Base-by-base conservation (phyloP, 208 protist genomes). In the Leptomonas pyrrhocoris region DNA sequence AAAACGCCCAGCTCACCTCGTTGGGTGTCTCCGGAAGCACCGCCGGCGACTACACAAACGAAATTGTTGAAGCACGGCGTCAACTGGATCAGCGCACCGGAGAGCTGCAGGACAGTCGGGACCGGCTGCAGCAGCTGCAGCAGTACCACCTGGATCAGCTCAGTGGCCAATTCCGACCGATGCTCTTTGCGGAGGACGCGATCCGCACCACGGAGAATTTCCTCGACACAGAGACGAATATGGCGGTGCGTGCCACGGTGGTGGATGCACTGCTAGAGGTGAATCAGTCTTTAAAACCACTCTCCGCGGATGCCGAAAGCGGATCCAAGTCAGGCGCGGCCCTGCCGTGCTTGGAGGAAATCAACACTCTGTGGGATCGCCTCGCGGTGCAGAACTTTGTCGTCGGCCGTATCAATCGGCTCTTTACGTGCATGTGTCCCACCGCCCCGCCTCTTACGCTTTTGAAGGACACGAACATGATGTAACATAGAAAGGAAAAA, bases 321-420 rank as follows among this genome's bases (percentile, higher is more conserved):
- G 21, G 21, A 0, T 8, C 67, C 1, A 48, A 38, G 36, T 23
- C 62, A 4, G 62, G 60, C 0, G 57, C 31, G 9, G 40, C 30
- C 13, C 49, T 85, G 43, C 73, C 77, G 18, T 81, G 54, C 21
- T 56, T 91, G 19, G 59, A 81, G 38, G 40, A 46, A 30, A 56
- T 86, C 28, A 61, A 27, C 34, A 66, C 77, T 48, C 42, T 83
- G 46, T 62, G 74, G 62, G 84, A 92, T 34, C 68, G 81, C 19
- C 74, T 80, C 43, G 73, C 68, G 6, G 79, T 92, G 54, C 86
- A 92, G 60, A 79, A 89, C 58, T 89, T 82, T 43, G 81, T 93
- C 19, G 84, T 79, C 43, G 56, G 65, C 8, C 74, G 79, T 50
- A 85, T 93, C 49, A 89, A 88, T 21, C 68, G 75, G 21, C 66